Evolutionary conservation across 2,329 filamentous ascomycete species (phyloP).

Genomic region (Talaromyces atroroseus): DNA sequence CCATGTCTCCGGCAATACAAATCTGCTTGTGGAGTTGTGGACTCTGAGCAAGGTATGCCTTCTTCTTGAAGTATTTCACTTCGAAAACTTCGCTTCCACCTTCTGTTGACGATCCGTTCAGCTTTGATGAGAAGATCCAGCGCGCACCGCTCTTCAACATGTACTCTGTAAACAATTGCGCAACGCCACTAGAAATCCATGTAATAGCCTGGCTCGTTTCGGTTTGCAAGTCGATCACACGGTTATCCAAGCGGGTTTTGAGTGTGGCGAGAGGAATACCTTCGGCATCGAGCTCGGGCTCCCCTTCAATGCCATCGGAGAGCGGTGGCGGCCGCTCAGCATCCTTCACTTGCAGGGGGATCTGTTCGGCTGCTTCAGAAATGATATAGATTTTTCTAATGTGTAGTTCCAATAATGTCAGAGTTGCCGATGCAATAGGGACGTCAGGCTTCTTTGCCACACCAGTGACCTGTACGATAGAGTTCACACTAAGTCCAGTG

Average conservation of each 20-base stretch:
- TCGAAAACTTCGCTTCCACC: constrained; percentile 89
- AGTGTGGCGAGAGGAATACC: constrained; percentile 68
- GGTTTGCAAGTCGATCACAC: constrained; percentile 84
- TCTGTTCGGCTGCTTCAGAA: constrained; percentile 55
- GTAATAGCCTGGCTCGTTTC: constrained; percentile 89
- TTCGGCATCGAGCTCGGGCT: constrained; percentile 46
- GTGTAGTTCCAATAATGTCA: constrained; percentile 79
- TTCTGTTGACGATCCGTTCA: constrained; percentile 86
- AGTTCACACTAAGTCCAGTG: constrained; percentile 68
- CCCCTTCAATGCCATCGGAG: constrained; percentile 40
- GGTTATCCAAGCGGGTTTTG: constrained; percentile 82
- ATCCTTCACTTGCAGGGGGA: constrained; percentile 57
- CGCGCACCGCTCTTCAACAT: constrained; percentile 69
- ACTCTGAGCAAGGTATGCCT: constrained; percentile 63
- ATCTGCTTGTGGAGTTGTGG: constrained; percentile 66
- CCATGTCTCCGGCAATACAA: constrained; percentile 60
- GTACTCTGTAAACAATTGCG: constrained; percentile 71
- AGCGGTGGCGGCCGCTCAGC: constrained; percentile 42
- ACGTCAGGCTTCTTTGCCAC: constrained; percentile 75
- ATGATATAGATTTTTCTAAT: constrained; percentile 79
- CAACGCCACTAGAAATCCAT: constrained; percentile 60
- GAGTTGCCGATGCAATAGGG: constrained; percentile 79
- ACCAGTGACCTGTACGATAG: constrained; percentile 74
- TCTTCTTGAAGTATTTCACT: constrained; percentile 80
- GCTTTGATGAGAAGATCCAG: constrained; percentile 81